A percentile compares a stretch with the other conserved stretches of the same genome.
phyloP scores from a whole-genome alignment of 2,329 filamentous ascomycete genomes.

The Claviceps spartinae region DNA sequence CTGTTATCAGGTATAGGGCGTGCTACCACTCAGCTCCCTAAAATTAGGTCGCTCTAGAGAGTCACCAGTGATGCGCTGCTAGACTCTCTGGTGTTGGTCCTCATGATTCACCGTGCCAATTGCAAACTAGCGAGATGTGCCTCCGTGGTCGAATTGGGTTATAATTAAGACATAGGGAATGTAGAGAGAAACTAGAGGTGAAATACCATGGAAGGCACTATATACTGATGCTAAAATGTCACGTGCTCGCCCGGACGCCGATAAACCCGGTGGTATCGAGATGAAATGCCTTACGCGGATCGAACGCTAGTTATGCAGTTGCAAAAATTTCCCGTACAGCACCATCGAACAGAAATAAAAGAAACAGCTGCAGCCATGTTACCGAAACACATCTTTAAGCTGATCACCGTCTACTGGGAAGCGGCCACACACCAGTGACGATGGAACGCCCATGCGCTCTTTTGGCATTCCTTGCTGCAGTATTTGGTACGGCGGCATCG shows the following conservation, averaged over 20 bases:
- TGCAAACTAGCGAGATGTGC: background rate
- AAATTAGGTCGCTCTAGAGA: background rate
- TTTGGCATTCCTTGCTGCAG: slow-evolving; percentile 99
- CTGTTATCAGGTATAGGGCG: too few species aligned
- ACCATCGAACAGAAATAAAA: slow-evolving; percentile 17
- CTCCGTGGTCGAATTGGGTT: background rate
- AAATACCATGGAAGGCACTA: slow-evolving; percentile 6
- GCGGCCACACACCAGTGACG: slow-evolving; percentile 92
- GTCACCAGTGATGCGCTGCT: background rate
- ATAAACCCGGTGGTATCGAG: slow-evolving; percentile 29
- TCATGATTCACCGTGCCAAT: background rate
- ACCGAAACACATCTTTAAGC: slow-evolving; percentile 7
- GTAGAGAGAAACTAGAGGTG: background rate
- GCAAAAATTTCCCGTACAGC: slow-evolving; percentile 15
- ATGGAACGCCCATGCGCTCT: slow-evolving; percentile 96
- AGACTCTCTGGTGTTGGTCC: background rate
- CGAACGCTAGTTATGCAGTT: slow-evolving; percentile 29
- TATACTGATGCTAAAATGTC: slow-evolving; percentile 8
- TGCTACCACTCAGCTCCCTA: background rate
- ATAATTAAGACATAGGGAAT: slow-evolving; percentile 1
- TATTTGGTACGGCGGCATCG: slow-evolving; percentile 94
- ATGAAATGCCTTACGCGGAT: slow-evolving; percentile 27
- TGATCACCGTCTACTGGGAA: slow-evolving; percentile 27
- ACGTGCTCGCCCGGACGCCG: slow-evolving; percentile 14
- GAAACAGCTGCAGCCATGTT: slow-evolving; percentile 6